Base-by-base conservation (phyloP, 225 moss, liverwort and hornwort genomes). In the Asterella californica region DNA sequence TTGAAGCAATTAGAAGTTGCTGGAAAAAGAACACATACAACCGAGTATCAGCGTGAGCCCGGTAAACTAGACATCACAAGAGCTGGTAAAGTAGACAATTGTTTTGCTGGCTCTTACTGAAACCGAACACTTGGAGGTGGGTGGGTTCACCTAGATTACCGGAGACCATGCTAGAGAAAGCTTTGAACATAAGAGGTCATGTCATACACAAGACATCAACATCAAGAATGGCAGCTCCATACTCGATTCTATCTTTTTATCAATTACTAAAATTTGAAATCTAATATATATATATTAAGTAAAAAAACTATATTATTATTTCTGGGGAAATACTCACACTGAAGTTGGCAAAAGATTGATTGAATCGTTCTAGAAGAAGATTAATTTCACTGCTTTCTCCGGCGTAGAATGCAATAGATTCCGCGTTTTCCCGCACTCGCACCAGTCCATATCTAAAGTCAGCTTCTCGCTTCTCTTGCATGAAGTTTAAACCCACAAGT, bases 401-500 rank as follows among this genome's bases (percentile, higher is more conserved):
- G 21, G 79, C 85, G 82, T 89, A 89, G 70, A 89, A 89, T 17
- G 89, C 89, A 80, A 89, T 89, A 24, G 89, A 87, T 75, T 89
- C 89, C 24, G 89, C 89, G 76, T 89, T 89, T 82, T 89, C 89
- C 15, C 89, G 85, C 32, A 89, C 89, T 79, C 87, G 79, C 57
- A 87, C 89, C 62, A 89, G 75, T 30, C 89, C 89, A 80, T 87
- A 89, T 67, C 89, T 83, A 72, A 87, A 89, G 79, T 89, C 89
- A 47, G 89, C 89, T 77, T 89, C 89, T 17, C 83, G 79, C 66
- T 89, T 89, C 67, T 89, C 89, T 80, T 89, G 89, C 89, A 89
- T 85, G 21, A 89, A 89, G 65, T 87, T 89, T 55, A 89, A 82
- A 47, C 85, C 85, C 32, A 89, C 89, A 18, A 89, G 87, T 68